Conservation (phyloP, 2,329 filamentous ascomycete species). For the Cladosporium sp. region DNA sequence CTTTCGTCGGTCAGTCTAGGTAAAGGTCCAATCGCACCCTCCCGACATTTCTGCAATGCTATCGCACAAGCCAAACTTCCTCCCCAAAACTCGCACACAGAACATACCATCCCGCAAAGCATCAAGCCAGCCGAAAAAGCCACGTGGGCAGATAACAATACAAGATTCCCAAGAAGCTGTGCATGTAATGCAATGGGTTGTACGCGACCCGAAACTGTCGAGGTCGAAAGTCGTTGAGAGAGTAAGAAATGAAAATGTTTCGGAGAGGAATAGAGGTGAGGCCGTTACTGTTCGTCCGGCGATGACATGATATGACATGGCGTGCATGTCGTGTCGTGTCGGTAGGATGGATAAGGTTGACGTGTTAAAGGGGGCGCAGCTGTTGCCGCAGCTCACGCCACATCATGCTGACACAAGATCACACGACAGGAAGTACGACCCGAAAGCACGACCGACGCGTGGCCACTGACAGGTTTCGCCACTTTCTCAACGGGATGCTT, state of each 20-base stretch:
- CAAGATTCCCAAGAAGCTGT: background rate
- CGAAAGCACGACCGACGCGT: background rate
- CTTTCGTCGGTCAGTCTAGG: background rate
- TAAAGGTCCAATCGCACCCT: no score
- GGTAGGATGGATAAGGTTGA: background rate
- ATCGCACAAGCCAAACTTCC: no score
- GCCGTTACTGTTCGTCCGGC: slow-evolving; percentile 10
- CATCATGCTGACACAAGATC: background rate
- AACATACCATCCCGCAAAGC: no score
- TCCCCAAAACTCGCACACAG: no score
- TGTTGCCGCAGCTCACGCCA: background rate
- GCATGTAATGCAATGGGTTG: background rate
- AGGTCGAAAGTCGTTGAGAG: background rate
- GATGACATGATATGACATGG: background rate
- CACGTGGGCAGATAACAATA: background rate
- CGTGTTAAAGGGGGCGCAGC: background rate
- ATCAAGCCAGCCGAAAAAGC: background rate
- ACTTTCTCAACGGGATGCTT: background rate
- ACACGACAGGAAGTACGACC: slow-evolving; percentile 2
- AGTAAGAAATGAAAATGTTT: background rate
- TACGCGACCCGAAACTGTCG: background rate
- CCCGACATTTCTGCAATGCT: no score
- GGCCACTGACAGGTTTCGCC: background rate
- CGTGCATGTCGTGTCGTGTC: background rate
- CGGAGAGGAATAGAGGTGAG: background rate